These are phyloP conservation scores for Colletotrichum musae DNA, from an alignment of 2,329 filamentous ascomycete species.

Conservation along the genomic window DNA sequence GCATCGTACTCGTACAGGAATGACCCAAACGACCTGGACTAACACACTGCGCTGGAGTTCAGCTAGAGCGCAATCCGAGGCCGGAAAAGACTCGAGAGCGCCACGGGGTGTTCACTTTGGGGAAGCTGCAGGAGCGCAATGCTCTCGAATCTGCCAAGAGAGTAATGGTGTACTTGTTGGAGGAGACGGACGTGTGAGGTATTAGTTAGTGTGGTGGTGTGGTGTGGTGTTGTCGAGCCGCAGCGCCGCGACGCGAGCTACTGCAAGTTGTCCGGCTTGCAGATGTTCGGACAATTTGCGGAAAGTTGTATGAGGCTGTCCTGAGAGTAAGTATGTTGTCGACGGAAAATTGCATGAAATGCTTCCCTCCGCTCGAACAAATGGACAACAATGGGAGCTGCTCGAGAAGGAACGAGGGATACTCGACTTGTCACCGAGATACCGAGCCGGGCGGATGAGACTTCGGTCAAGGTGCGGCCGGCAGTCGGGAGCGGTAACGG, in stretches of 20 bases:
- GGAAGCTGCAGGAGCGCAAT: not conserved
- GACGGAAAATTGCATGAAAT: too few relatives aligned
- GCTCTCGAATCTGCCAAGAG: not conserved
- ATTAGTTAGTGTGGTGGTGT: not conserved
- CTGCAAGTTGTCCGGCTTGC: not conserved
- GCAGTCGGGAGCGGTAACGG: slow-evolving; percentile 33
- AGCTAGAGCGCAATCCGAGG: not conserved
- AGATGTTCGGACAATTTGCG: not conserved
- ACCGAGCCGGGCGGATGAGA: not conserved
- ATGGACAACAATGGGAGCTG: too few relatives aligned
- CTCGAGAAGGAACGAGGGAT: not conserved
- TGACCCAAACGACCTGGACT: not conserved
- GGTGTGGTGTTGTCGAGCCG: slow-evolving; percentile 11
- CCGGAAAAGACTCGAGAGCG: not conserved
- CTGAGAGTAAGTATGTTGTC: too few relatives aligned
- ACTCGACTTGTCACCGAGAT: not conserved
- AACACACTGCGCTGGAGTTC: not conserved
- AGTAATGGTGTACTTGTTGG: too few relatives aligned
- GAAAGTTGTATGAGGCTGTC: too few relatives aligned
- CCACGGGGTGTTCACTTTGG: not conserved
- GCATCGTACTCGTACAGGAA: not conserved
- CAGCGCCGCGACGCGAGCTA: not conserved
- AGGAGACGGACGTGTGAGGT: not conserved
- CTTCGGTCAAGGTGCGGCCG: slow-evolving; percentile 17
- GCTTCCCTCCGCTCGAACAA: too few relatives aligned